Evolutionary conservation across 495 filamentous ascomycete species (phyloP), one percentile per base, ranked within the genome.

Genomic region (Peziza echinospora): DNA sequence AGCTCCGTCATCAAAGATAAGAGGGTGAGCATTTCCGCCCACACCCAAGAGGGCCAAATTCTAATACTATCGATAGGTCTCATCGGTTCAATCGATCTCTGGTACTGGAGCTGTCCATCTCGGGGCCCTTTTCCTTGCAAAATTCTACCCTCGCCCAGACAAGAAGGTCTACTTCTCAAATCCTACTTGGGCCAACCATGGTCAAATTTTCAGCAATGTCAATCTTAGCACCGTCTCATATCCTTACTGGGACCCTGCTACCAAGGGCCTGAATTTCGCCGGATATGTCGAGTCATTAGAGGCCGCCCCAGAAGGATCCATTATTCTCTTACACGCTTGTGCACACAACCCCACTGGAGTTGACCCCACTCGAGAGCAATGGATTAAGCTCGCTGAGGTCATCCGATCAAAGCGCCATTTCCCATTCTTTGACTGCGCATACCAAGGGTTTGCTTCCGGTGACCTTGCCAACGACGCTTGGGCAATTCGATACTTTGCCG

Each of bases 341-440:
- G 89, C 89, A 22, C 89, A 96, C 69, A 99, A 99, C 64, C 89
- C 89, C 21, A 99, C 89, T 11, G 89, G 89, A 49, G 89, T 99
- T 45, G 89, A 99, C 65, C 89, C 84, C 19, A 89, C 89, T 17
- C 70, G 75, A 45, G 84, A 85, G 26, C 89, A 99, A 65, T 99
- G 89, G 89, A 83, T 78, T 59, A 67, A 91, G 54, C 73, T 99
- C 49, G 85, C 85, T 45, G 58, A 68, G 5, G 57, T 93, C 21
- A 76, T 96, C 60, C 69, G 71, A 45, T 59, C 65, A 24, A 82
- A 78, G 63, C 70, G 72, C 34, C 91, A 85, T 64, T 96, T 99
- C 70, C 91, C 89, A 54, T 99, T 96, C 74, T 96, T 99, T 68
- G 89, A 99, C 69, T 80, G 72, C 56, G 89, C 89, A 39, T 99